A percentile compares a stretch with the other conserved stretches of the same genome.
phyloP scores from a whole-genome alignment of 768 basidiomycete species.

The Lentinula aciculospora region DNA sequence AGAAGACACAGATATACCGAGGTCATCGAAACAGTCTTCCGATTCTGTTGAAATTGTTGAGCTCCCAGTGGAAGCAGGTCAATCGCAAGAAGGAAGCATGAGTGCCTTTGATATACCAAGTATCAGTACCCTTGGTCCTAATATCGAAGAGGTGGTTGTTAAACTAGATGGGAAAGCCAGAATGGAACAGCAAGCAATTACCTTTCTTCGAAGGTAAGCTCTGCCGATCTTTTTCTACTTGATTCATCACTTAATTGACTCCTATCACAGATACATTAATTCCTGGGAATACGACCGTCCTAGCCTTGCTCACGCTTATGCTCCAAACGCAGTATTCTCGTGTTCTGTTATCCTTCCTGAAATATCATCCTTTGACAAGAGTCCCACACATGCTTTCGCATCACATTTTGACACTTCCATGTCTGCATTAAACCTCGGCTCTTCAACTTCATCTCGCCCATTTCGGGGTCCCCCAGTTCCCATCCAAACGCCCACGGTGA shows the following conservation, averaged over 20 bases:
- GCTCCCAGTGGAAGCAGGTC: not conserved
- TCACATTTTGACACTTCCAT: not conserved
- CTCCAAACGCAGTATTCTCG: not conserved
- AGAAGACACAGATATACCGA: not conserved
- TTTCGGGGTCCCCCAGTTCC: not conserved
- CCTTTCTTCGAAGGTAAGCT: not conserved
- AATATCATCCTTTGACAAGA: not conserved
- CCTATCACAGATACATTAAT: not conserved
- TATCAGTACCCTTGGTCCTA: not conserved
- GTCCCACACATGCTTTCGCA: not conserved
- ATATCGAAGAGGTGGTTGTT: not conserved
- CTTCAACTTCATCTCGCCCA: not conserved
- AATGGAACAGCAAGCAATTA: not conserved
- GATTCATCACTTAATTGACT: not conserved
- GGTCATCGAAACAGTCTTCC: not conserved
- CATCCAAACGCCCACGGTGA: not conserved
- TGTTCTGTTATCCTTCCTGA: not conserved
- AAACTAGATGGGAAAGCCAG: not conserved
- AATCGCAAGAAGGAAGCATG: not conserved
- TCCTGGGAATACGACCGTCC: slow-evolving; percentile 1
- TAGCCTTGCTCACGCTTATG: not conserved
- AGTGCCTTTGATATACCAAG: not conserved
- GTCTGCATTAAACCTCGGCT: not conserved
- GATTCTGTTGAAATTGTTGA: not conserved
- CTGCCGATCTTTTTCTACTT: not conserved